Conservation (phyloP, 2,329 filamentous ascomycete species). For the Alternaria brassicicola region DNA sequence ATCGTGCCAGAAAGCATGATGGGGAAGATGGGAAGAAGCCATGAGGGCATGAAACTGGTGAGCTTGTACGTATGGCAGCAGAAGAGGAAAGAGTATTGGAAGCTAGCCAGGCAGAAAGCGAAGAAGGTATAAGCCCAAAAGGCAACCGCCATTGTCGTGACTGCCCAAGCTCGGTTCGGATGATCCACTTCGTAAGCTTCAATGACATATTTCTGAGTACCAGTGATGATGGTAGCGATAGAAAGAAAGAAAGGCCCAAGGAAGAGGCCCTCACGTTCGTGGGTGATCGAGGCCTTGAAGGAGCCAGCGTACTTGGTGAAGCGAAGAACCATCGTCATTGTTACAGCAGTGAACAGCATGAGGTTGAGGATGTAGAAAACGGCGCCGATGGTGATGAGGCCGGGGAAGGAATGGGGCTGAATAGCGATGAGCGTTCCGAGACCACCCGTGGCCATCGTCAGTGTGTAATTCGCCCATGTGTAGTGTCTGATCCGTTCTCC, state of each 20-base stretch:
- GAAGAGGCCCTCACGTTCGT: constrained; percentile 60
- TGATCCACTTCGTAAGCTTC: constrained; percentile 44
- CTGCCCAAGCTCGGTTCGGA: constrained; percentile 50
- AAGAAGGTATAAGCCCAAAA: constrained; percentile 55
- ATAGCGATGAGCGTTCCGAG: constrained; percentile 53
- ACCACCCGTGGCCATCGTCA: constrained; percentile 57
- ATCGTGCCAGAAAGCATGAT: constrained; percentile 76
- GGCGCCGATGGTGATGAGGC: constrained; percentile 59
- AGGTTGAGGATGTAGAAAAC: constrained; percentile 60
- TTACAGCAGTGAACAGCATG: constrained; percentile 50
- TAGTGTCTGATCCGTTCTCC: constrained; percentile 47
- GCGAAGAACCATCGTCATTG: constrained; percentile 48
- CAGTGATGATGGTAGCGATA: constrained; percentile 51
- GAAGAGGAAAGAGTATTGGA: constrained; percentile 70
- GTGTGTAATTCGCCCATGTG: constrained; percentile 57
- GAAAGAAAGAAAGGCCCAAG: constrained; percentile 53
- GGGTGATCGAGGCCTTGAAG: constrained; percentile 54
- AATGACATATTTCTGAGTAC: constrained; percentile 49
- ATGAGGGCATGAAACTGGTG: constrained; percentile 74
- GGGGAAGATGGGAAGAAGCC: constrained; percentile 76
- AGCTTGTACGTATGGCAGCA: constrained; percentile 63
- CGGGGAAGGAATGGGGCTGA: constrained; percentile 55
- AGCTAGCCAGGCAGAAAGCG: constrained; percentile 49
- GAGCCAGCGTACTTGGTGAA: constrained; percentile 55
- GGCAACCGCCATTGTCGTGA: constrained; percentile 48